phyloP scores from a whole-genome alignment of 805 yeast species.

The Kuraishia hungarica region DNA sequence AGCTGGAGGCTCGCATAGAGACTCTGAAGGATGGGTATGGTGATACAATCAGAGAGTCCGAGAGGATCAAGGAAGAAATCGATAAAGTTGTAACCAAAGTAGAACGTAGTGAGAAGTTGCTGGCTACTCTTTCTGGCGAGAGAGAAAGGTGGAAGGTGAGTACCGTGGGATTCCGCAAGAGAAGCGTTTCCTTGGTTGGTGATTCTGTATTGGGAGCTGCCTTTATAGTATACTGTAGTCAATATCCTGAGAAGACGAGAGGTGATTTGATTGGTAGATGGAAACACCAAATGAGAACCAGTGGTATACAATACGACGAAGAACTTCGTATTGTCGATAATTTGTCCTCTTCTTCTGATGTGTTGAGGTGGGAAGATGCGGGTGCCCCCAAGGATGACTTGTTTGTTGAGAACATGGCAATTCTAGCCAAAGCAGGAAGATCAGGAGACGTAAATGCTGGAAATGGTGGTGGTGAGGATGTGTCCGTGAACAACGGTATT shows the following conservation, averaged over 20 bases:
- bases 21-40: conserved; percentile 63
- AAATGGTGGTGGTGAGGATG: background rate
- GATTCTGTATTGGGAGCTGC: conserved; percentile 59
- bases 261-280: conserved; percentile 23
- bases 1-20: conserved; percentile 63
- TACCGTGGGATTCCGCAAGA: conserved; percentile 38
- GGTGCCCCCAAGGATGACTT: conserved; percentile 55
- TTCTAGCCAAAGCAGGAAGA: conserved; percentile 23
- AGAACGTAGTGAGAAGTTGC: conserved; percentile 47
- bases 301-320: conserved; percentile 30
- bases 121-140: conserved; percentile 60
- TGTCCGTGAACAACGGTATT: conserved; percentile 6
- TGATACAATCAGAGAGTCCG: conserved; percentile 67
- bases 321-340: conserved; percentile 25
- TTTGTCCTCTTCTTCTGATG: conserved; percentile 30
- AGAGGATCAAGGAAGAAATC: conserved; percentile 68
- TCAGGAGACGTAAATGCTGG: background rate
- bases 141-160: conserved; percentile 66
- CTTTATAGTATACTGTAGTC: conserved; percentile 52
- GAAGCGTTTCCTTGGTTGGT: conserved; percentile 47
- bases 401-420: conserved; percentile 53
- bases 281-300: conserved; percentile 14
- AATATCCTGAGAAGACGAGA: conserved; percentile 41
- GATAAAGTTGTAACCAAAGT: conserved; percentile 49
- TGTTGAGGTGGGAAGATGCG: conserved; percentile 39